Conservation (phyloP, 768 basidiomycete genomes). For the Phaffia tasmanica region DNA sequence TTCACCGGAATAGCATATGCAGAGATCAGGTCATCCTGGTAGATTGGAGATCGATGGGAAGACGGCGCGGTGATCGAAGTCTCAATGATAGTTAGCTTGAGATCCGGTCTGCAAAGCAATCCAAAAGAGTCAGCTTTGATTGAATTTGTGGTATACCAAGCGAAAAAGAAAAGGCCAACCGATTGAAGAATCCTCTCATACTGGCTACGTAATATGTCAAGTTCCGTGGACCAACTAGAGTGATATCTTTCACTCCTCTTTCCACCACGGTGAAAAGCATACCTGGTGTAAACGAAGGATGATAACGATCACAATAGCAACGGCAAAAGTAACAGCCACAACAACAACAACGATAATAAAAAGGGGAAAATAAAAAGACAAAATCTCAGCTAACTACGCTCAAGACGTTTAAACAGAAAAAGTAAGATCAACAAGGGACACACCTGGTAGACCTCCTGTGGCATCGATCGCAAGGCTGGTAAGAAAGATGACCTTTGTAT, state of each 20-base stretch:
- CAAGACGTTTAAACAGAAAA: background rate
- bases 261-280: conserved; percentile 23
- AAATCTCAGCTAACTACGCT: background rate
- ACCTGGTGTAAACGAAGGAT: conserved; percentile 2
- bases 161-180: conserved; percentile 1
- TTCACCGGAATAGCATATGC: conserved; percentile 4
- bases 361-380: background rate
- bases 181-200: conserved; percentile 2
- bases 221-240: conserved; percentile 21
- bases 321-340: too few species aligned
- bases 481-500: conserved; percentile 12
- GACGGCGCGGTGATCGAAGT: conserved; percentile 3
- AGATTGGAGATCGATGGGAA: conserved; percentile 1
- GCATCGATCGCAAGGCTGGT: conserved; percentile 9
- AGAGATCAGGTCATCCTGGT: background rate
- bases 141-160: background rate
- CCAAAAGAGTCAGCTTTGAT: background rate
- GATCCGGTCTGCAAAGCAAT: background rate
- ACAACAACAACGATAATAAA: too few species aligned
- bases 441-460: conserved; percentile 12
- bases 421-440: background rate
- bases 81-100: conserved; percentile 15
- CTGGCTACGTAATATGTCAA: background rate
- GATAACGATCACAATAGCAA: too few species aligned
- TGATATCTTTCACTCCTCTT: conserved; percentile 2